phyloP scores from a whole-genome alignment of 78 protist genomes.

The Dictyostelium intermedium region DNA sequence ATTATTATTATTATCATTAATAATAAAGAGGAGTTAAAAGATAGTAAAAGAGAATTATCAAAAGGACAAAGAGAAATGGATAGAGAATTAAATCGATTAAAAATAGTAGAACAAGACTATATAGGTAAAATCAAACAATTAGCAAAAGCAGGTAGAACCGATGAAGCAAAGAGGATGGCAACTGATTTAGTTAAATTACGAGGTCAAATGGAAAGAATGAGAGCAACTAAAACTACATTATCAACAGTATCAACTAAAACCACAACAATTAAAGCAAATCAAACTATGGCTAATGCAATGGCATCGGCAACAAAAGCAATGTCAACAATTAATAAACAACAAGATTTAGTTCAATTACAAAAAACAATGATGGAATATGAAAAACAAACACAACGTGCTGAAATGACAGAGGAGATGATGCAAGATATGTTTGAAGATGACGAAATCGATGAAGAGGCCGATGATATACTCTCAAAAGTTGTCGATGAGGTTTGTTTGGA shows the following conservation, averaged over 20 bases:
- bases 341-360: slow-evolving; percentile 32
- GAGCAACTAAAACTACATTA: slow-evolving; percentile 49
- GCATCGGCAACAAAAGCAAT: slow-evolving; percentile 47
- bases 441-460: slow-evolving; percentile 64
- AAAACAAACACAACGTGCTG: slow-evolving; percentile 51
- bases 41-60: slow-evolving; percentile 45
- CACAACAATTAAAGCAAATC: neutral
- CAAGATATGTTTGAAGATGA: slow-evolving; percentile 80
- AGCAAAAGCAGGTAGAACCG: slow-evolving; percentile 19
- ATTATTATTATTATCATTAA: neutral
- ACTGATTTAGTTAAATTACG: slow-evolving; percentile 41
- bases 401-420: slow-evolving; percentile 55
- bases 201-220: slow-evolving; percentile 49
- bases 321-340: slow-evolving; percentile 22
- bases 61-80: slow-evolving; percentile 48
- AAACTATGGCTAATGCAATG: slow-evolving; percentile 58
- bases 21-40: slow-evolving; percentile 39
- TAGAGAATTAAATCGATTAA: slow-evolving; percentile 34
- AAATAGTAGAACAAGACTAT: neutral
- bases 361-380: slow-evolving; percentile 67
- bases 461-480: slow-evolving; percentile 40
- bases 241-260: slow-evolving; percentile 48
- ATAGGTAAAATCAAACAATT: slow-evolving; percentile 30
- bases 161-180: slow-evolving; percentile 50
- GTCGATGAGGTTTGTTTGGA: slow-evolving; percentile 46